Conservation (phyloP, 805 yeast genomes). For the Ascoidea asiatica region DNA sequence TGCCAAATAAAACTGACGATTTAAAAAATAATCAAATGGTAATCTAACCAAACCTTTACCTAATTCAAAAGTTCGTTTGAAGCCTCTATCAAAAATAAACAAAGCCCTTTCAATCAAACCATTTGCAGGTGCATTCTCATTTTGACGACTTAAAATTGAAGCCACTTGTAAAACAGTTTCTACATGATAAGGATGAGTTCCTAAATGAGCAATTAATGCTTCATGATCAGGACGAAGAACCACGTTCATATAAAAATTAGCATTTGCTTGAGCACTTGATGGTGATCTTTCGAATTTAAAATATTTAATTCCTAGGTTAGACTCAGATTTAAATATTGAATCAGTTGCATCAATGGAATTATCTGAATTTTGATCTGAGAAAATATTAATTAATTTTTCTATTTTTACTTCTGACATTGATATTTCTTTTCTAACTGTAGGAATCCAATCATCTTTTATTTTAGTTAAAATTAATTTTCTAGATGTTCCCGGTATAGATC, state of each 20-base stretch:
- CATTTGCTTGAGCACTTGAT: slow-evolving; percentile 22
- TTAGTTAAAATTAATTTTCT: slow-evolving; percentile 57
- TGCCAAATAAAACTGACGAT: slow-evolving; percentile 65
- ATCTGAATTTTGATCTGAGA: slow-evolving; percentile 19
- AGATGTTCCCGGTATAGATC: slow-evolving; percentile 60
- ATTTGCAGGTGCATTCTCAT: slow-evolving; percentile 58
- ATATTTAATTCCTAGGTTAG: slow-evolving; percentile 35
- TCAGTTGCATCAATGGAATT: slow-evolving; percentile 25
- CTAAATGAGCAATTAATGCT: slow-evolving; percentile 41
- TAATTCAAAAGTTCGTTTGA: slow-evolving; percentile 45
- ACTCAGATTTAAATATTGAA: slow-evolving; percentile 23
- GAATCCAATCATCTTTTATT: slow-evolving; percentile 72
- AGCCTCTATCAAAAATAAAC: slow-evolving; percentile 66
- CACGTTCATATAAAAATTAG: slow-evolving; percentile 48
- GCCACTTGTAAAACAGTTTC: slow-evolving; percentile 74
- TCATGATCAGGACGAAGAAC: slow-evolving; percentile 74
- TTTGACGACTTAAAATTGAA: slow-evolving; percentile 59
- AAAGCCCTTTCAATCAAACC: slow-evolving; percentile 67
- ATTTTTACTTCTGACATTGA: slow-evolving; percentile 39
- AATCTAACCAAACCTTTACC: slow-evolving; percentile 47
- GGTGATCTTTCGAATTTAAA: slow-evolving; percentile 34
- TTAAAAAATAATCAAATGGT: slow-evolving; percentile 64
- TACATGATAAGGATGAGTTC: slow-evolving; percentile 57
- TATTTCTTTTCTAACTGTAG: slow-evolving; percentile 48
- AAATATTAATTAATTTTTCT: slow-evolving; percentile 24